Base-by-base conservation (phyloP, 1,284 basidiomycete genomes). In the Lentinus polychrous region DNA sequence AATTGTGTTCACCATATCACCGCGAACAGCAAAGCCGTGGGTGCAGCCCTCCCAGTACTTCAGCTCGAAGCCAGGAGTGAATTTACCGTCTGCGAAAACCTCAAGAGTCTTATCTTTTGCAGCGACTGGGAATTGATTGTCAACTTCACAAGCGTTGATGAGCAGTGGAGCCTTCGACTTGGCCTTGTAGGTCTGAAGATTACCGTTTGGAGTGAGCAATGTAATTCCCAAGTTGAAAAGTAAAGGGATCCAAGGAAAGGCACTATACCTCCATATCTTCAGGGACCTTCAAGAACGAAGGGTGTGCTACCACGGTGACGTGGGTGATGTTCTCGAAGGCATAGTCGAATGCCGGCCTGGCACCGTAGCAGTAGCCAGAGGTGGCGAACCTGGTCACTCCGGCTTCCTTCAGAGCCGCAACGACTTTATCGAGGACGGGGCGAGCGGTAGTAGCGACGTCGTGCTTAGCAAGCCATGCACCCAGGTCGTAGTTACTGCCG, bases 351-450 rank as follows among this genome's bases (percentile, higher is more conserved):
- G 57, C 48, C 7, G 42, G 60, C 68, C 52, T 52, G 72, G 77
- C 85, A 34, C 86, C 85, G 50, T 78, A 82, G 69, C 86, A 88
- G 66, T 79, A 87, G 0, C 82, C 83, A 1, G 75, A 76, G 0
- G 78, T 80, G 10, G 67, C 81, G 50, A 86, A 75, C 20, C 60
- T 58, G 5, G 70, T 78, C 33, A 86, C 68, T 0, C 85, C 84
- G 46, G 74, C 60, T 12, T 65, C 73, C 56, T 79, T 80, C 45
- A 88, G 71, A 0, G 67, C 76, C 1, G 61, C 63, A 42, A 86
- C 70, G 51, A 85, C 75, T 23, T 73, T 77, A 62, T 86, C 73
- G 39, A 86, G 57, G 1, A 55, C 32, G 0, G 78, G 73, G 11
- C 75, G 74, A 8, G 77, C 79, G 14, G 65, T 55, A 0, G 65